Base-by-base conservation (phyloP, 495 filamentous ascomycete genomes). In the Melanomma pulvis-pyrius region DNA sequence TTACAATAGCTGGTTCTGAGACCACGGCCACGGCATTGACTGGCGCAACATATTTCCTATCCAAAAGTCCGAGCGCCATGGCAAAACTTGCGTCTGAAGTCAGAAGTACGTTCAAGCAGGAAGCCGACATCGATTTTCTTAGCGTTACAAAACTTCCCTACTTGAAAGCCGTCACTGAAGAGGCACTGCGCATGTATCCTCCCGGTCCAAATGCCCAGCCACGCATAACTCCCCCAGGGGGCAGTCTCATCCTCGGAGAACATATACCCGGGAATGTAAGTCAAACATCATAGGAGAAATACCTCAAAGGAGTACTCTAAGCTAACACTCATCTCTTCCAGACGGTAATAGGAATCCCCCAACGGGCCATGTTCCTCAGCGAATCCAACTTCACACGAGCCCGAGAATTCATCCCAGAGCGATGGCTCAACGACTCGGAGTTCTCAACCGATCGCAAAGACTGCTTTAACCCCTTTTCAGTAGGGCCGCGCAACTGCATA, bases 1-100 rank as follows among this genome's bases (percentile, higher is more conserved):
- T 83, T 39, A 75, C 83, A n/a, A 69, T 79, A 17, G 82, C 83
- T 1, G 85, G 84, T 0, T 85, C 82, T 62, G 85, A 87, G 65
- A 87, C 84, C 0, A 83, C 81, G 0, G 81, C 84, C 0, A 81
- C 79, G 2, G 67, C 77, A 0, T 68, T 85, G 9, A 71, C 73
- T 0, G 85, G 82, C 0, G 75, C 75, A 11, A 75, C 82, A 21
- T 86, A 77, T 51, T 80, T 81, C 50, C 79, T 88, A 0, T 74
- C 83, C 12, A 74, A 73, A 0, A 67, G 81, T 30, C 76, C 77
- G 1, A 67, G 74, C 0, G 72, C 71, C 19, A 68, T 83, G 65
- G 28, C 50, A 7, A 73, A 53, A 19, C 73, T 84, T 0, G 36
- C 57, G 1, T 3, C 60, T 0, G 84, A 87, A 54, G 75, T 88